Evolutionary conservation across 768 basidiomycete genomes (phyloP), one percentile per base, ranked within the genome.

Genomic region (Leccinum subtestaceum): DNA sequence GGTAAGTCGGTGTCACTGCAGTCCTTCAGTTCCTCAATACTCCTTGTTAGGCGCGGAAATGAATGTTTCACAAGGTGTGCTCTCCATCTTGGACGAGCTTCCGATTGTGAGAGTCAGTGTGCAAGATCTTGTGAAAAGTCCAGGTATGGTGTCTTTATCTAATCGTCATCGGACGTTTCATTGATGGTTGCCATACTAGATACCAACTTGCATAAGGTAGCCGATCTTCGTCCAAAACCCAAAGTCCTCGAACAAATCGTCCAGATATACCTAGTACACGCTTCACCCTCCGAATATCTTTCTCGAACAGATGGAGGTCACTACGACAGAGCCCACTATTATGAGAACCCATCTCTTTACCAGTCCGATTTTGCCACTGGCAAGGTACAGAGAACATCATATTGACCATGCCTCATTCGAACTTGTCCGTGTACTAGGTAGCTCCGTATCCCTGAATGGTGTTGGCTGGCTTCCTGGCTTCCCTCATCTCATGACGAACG

Each of bases 361-460:
- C 69, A 70, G 2, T 91, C 90, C 8, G 76, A 79, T 3, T 95
- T 97, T 68, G 78, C 82, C 56, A 78, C 83, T 21, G 21, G 21
- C 3, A 84, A 81, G 76, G 93, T 90, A 59, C n/a, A 68, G 65
- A 15, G 36, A 12, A 17, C 1, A 7, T 38, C 54, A 10, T 6
- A 34, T 50, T 10, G 11, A 36, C 29, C 25, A 40, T 53, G 11
- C 13, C 6, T 49, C 32, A 55, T 54, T 40, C 19, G 32, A 51
- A 32, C 31, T 48, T 1, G 34, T 55, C 29, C 12, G 36, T 3
- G 9, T 17, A 8, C 10, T 59, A 94, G 90, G 78, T 95, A 32
- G 91, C 92, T 1, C 94, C 92, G 0, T 93, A 91, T 71, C 78
- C 60, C 77, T 96, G 52, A 93, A 97, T 66, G 95, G 93, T 13